A percentile compares a stretch with the other conserved stretches of the same genome.
phyloP scores from a whole-genome alignment of 495 filamentous ascomycete genomes.

The Cairneyella variabilis region DNA sequence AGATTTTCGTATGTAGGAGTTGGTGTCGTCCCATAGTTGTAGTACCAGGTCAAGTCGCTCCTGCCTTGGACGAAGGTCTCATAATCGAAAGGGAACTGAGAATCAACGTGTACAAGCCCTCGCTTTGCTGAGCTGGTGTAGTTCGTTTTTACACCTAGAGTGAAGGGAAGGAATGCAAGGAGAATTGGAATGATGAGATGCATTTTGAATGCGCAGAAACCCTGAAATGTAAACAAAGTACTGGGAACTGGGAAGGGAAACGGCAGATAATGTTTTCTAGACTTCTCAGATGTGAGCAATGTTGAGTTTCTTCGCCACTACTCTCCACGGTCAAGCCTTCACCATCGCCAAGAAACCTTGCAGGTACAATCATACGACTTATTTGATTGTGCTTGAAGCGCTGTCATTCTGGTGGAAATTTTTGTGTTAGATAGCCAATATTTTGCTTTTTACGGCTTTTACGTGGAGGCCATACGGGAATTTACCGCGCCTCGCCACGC shows the following conservation, averaged over 20 bases:
- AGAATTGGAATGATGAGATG: not conserved
- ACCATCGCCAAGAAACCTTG: too few species aligned
- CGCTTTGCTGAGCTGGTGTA: constrained; percentile 55
- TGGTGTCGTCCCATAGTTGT: constrained; percentile 61
- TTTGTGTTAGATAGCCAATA: too few species aligned
- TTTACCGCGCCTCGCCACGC: too few species aligned
- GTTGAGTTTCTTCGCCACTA: too few species aligned
- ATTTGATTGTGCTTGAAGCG: too few species aligned
- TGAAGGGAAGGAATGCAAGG: not conserved
- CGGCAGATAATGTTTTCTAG: too few species aligned
- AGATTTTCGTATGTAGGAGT: constrained; percentile 40
- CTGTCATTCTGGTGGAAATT: too few species aligned
- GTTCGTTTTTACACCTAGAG: not conserved
- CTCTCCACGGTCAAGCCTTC: too few species aligned
- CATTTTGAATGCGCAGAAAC: not conserved
- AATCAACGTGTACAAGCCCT: constrained; percentile 61
- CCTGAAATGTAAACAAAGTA: not conserved
- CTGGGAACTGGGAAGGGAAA: not conserved
- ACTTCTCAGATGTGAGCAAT: too few species aligned
- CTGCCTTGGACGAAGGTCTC: constrained; percentile 47
- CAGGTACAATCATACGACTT: too few species aligned
- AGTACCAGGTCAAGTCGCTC: constrained; percentile 71
- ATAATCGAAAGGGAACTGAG: constrained; percentile 48
- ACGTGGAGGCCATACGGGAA: too few species aligned
- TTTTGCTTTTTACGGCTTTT: too few species aligned